Evolutionary conservation across 192 early-diverging fungal species (phyloP), one percentile per base, ranked within the genome.

Genomic region (Umbelopsis ramanniana): DNA sequence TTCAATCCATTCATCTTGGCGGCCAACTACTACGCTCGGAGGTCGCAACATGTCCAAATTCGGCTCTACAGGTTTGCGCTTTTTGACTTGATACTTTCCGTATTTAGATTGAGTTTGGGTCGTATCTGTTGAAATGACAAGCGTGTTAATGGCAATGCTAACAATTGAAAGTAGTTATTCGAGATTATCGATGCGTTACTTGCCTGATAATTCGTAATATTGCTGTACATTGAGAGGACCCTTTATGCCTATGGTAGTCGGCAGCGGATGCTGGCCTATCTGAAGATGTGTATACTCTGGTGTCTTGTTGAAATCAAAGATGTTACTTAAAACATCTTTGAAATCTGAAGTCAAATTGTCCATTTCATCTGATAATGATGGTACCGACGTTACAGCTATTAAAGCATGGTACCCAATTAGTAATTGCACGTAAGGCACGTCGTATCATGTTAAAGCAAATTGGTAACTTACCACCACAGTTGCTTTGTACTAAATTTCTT

Each of bases 21-120:
- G 75, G n/a, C 83, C 77, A 22, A 86, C 82, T 12, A 85, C 82
- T 66, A 88, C 78, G 57, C 86, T 82, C 3, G 85, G 85, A 3
- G 85, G 70, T 4, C 68, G 75, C 4, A 88, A 55, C 26, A 68
- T 78, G 48, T 84, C 69, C 24, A 84, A 70, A 6, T 80, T 76
- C 0, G 85, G 82, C 55, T 86, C 83, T 8, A 67, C 67, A 5
- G 82, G 81, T 23, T 82, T 76, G 52, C 79, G 72, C 66, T 84
- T 84, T 45, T 84, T 84, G 10, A 85, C 79, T 71, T 85, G 83
- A 53, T 82, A 84, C 67, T 85, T 85, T 14, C 84, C 83, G 38
- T 86, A 86, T 66, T 86, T 86, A 21, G 83, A 84, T 3, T 83
- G 85, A 48, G 79, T 79, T 72, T 82, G 85, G 48, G 83, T 83